Percentiles rank a stretch among this genome's conserved stretches.
Evolutionary conservation across 306 rosid species (phyloP).

Genomic region (Dalbergia oliveri): DNA sequence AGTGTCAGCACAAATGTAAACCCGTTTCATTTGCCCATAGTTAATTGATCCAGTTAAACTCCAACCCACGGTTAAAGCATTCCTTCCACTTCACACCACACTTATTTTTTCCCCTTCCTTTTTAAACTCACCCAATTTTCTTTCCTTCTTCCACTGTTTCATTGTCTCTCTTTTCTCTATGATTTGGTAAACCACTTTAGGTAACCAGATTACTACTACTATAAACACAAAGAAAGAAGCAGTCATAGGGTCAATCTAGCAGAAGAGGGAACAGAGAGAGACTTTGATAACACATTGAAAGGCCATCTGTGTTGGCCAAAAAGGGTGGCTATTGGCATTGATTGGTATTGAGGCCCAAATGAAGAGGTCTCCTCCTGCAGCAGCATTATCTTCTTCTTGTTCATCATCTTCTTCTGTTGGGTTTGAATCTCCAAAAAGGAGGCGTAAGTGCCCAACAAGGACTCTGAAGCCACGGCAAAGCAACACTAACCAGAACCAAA

Average conservation of each 20-base stretch:
- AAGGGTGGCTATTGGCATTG: neutral
- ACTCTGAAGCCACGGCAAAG: conserved; percentile 50
- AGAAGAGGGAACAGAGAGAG: conserved; percentile 7
- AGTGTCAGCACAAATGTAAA: conserved; percentile 62
- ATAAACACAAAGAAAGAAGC: conserved; percentile 24
- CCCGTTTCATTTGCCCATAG: conserved; percentile 60
- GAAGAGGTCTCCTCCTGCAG: conserved; percentile 69
- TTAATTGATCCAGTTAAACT: conserved; percentile 52
- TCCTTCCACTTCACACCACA: neutral
- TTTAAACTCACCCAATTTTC: neutral
- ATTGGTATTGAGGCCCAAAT: conserved; percentile 42
- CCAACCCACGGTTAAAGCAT: conserved; percentile 48
- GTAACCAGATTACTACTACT: conserved; percentile 53
- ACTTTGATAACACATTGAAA: neutral
- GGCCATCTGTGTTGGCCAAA: conserved; percentile 14
- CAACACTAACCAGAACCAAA: conserved; percentile 32
- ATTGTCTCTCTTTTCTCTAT: conserved; percentile 38
- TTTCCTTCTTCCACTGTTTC: conserved; percentile 30
- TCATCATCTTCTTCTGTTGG: conserved; percentile 58
- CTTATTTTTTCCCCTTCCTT: neutral
- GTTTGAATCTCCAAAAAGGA: conserved; percentile 41
- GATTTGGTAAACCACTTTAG: conserved; percentile 89
- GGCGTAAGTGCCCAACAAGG: conserved; percentile 45
- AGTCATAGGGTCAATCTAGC: conserved; percentile 34
- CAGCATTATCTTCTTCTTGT: conserved; percentile 33